phyloP scores from a whole-genome alignment of 2,329 filamentous ascomycete genomes.

The Xylariomycetidae sp. region DNA sequence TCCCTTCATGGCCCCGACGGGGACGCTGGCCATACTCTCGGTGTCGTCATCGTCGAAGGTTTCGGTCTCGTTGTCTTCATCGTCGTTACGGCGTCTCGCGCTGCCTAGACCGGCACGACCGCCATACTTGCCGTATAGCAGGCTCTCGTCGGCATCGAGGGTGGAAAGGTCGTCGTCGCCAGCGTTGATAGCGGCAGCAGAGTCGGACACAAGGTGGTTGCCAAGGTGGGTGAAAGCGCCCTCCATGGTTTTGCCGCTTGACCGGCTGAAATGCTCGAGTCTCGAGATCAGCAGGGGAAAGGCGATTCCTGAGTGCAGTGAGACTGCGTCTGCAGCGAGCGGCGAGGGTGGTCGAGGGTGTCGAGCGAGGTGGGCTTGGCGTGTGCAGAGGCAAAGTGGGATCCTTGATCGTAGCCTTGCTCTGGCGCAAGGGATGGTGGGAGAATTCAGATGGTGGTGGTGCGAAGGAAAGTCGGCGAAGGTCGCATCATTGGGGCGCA shows the following conservation, averaged over 20 bases:
- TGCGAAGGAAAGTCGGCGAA: background rate
- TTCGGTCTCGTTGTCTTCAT: slow-evolving; percentile 86
- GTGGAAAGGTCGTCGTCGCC: slow-evolving; percentile 68
- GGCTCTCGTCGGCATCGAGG: slow-evolving; percentile 71
- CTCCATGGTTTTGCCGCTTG: slow-evolving; percentile 55
- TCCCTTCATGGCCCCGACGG: slow-evolving; percentile 68
- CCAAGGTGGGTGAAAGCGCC: slow-evolving; percentile 83
- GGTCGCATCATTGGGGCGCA: background rate
- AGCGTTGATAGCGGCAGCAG: slow-evolving; percentile 80
- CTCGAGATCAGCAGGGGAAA: too few species aligned
- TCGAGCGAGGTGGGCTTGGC: background rate
- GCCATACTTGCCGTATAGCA: slow-evolving; percentile 67
- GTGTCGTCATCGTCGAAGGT: slow-evolving; percentile 76
- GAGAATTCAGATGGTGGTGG: background rate
- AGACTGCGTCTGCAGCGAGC: background rate
- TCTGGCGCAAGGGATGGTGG: too few species aligned
- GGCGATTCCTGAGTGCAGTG: background rate
- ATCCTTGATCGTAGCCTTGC: too few species aligned
- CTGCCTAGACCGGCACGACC: slow-evolving; percentile 45
- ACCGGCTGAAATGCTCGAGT: slow-evolving; percentile 15
- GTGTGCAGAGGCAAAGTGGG: background rate
- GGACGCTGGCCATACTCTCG: slow-evolving; percentile 70
- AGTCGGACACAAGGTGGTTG: slow-evolving; percentile 81
- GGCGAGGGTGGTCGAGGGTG: background rate
- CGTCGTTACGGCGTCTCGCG: slow-evolving; percentile 62